Conservation (phyloP, 2,329 filamentous ascomycete species). For the Fusarium pininemorale region DNA sequence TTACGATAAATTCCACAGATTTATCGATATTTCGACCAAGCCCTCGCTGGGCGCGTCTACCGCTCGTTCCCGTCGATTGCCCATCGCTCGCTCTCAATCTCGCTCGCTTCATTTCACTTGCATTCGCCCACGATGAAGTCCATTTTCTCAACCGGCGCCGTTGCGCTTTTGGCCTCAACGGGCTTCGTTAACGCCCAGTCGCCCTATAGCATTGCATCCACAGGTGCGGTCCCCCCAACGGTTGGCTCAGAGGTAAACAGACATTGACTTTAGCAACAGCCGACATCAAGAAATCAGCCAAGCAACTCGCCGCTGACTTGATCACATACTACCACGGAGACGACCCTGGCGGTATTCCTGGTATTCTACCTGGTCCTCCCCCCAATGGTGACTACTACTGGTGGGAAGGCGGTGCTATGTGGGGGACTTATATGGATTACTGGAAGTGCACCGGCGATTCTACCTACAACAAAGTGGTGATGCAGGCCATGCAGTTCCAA, state of each 20-base stretch:
- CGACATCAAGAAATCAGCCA: slow-evolving; percentile 52
- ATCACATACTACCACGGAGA: slow-evolving; percentile 59
- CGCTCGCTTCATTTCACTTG: slow-evolving; percentile 13
- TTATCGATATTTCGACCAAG: slow-evolving; percentile 2
- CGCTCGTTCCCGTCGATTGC: slow-evolving; percentile 12
- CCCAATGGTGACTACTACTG: slow-evolving; percentile 65
- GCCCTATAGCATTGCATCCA: slow-evolving; percentile 38
- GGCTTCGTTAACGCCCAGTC: slow-evolving; percentile 36
- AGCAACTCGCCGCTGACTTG: slow-evolving; percentile 55
- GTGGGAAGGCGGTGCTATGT: slow-evolving; percentile 73
- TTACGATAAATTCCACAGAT: not conserved
- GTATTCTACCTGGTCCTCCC: slow-evolving; percentile 60
- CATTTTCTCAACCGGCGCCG: slow-evolving; percentile 24
- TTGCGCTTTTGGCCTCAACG: slow-evolving; percentile 36
- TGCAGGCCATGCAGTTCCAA: slow-evolving; percentile 62
- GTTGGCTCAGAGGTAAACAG: not conserved
- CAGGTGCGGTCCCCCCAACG: slow-evolving; percentile 25
- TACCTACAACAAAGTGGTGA: slow-evolving; percentile 65
- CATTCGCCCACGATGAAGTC: slow-evolving; percentile 36
- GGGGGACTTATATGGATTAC: slow-evolving; percentile 71
- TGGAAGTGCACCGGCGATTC: slow-evolving; percentile 69
- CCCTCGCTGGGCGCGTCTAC: slow-evolving; percentile 30
- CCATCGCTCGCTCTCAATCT: not conserved
- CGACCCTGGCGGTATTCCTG: slow-evolving; percentile 54
- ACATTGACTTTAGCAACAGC: slow-evolving; percentile 42